phyloP scores from a whole-genome alignment of 139 green algal genomes.

The Mesotaenium endlicherianum region DNA sequence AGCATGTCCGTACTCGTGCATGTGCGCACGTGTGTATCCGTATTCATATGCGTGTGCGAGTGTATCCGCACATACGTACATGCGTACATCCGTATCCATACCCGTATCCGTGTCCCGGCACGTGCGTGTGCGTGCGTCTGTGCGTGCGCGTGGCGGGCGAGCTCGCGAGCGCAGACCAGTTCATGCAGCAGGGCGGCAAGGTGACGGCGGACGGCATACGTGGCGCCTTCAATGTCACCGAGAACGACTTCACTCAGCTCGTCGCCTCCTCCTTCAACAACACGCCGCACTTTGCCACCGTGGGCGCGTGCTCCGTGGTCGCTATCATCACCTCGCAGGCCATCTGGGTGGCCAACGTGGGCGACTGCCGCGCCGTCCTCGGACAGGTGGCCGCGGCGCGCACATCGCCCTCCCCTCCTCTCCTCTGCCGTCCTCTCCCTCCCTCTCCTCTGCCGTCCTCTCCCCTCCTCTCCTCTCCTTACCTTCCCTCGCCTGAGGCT shows the following conservation, averaged over 20 bases:
- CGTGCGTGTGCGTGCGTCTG: too few species aligned
- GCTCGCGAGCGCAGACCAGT: slow-evolving; percentile 15
- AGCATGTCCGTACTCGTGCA: not conserved
- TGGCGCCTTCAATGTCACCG: slow-evolving; percentile 14
- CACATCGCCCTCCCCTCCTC: not conserved
- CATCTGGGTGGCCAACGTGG: slow-evolving; percentile 38
- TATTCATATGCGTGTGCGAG: not conserved
- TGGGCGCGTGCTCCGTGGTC: slow-evolving; percentile 26
- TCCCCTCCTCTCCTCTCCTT: not conserved
- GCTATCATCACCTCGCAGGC: slow-evolving; percentile 25
- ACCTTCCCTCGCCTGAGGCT: not conserved
- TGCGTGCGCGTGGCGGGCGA: too few species aligned
- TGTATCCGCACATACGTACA: not conserved
- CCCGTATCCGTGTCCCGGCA: too few species aligned
- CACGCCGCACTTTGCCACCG: slow-evolving; percentile 38
- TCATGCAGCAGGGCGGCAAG: not conserved
- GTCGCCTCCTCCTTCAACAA: slow-evolving; percentile 10
- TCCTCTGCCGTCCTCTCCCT: not conserved
- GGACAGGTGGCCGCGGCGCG: slow-evolving; percentile 1
- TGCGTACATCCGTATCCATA: not conserved
- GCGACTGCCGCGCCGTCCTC: slow-evolving; percentile 31
- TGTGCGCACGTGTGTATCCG: not conserved
- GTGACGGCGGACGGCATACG: slow-evolving; percentile 14
- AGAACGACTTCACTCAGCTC: not conserved
- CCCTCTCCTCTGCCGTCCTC: not conserved